Conservation (phyloP, 352 stramenopile species). For the Pythium periplocum region DNA sequence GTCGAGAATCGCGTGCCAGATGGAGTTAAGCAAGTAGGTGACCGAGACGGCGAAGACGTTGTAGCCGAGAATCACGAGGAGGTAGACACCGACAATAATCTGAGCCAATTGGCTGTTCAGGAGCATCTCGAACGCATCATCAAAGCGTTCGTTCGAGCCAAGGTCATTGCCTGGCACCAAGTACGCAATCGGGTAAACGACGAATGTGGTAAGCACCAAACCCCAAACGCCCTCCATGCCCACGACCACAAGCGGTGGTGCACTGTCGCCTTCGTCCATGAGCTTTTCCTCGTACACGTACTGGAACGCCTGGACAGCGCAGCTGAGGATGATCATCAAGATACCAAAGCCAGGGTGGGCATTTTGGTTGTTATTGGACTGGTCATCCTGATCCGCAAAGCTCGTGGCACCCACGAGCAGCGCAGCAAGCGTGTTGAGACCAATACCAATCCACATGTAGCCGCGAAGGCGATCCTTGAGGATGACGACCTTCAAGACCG, state of each 20-base stretch:
- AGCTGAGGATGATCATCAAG: conserved; percentile 92
- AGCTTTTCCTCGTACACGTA: conserved; percentile 99
- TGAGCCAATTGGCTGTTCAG: conserved; percentile 58
- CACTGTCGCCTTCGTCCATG: conserved; percentile 92
- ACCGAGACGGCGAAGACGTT: conserved; percentile 97
- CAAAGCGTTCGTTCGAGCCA: conserved; percentile 92
- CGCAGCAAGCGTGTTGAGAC: conserved; percentile 91
- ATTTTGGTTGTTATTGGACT: conserved; percentile 62
- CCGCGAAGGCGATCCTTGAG: conserved; percentile 84
- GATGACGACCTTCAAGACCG: conserved; percentile 94
- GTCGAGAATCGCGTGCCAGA: conserved; percentile 98
- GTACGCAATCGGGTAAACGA: conserved; percentile 94
- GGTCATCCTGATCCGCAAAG: conserved; percentile 75
- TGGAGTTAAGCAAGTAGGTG: conserved; percentile 94
- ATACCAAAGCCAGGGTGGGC: conserved; percentile 87
- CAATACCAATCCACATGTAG: conserved; percentile 97
- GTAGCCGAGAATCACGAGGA: conserved; percentile 93
- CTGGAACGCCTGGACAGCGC: conserved; percentile 92
- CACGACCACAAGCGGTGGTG: conserved; percentile 90
- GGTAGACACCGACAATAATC: conserved; percentile 78
- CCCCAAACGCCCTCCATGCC: conserved; percentile 97
- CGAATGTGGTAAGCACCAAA: conserved; percentile 86
- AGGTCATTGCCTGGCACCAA: conserved; percentile 89
- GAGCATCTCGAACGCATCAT: conserved; percentile 76
- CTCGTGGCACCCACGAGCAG: conserved; percentile 93